These are phyloP conservation scores for Calonectria pauciramosa DNA, from an alignment of 2,329 filamentous ascomycete species.

Conservation along the genomic window DNA sequence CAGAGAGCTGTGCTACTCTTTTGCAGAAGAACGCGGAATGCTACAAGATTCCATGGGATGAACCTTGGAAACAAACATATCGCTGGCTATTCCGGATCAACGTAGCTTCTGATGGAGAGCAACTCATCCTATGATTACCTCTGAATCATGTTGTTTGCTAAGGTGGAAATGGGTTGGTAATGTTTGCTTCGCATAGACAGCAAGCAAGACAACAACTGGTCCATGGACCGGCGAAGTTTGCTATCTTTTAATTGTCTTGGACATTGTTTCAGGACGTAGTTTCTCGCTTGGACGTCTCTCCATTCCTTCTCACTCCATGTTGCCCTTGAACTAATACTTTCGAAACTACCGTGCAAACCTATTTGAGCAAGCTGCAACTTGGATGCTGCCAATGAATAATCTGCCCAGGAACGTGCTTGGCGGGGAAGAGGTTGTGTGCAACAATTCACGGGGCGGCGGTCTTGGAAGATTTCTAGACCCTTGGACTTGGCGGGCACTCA, in stretches of 20 bases:
- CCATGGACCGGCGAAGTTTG: neutral
- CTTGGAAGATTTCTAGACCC: neutral
- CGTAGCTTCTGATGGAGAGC: neutral
- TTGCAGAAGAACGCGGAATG: neutral
- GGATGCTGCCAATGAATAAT: neutral
- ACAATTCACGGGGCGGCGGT: neutral
- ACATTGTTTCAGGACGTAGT: neutral
- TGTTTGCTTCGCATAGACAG: neutral
- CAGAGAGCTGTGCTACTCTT: neutral
- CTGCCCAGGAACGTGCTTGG: neutral
- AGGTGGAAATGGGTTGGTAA: neutral
- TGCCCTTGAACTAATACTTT: too few species aligned
- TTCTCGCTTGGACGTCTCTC: neutral
- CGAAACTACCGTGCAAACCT: neutral
- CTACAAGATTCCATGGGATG: neutral
- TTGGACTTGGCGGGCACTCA: neutral
- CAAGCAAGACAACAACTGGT: neutral
- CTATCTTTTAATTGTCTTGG: neutral
- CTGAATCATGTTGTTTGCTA: neutral
- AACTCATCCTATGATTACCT: neutral
- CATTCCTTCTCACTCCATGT: neutral
- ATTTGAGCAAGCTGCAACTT: neutral
- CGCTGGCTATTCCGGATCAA: too few species aligned
- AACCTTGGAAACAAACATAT: neutral
- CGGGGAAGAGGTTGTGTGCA: neutral